phyloP scores from a whole-genome alignment of 257 asterid genomes.

The Handroanthus guayacan region DNA sequence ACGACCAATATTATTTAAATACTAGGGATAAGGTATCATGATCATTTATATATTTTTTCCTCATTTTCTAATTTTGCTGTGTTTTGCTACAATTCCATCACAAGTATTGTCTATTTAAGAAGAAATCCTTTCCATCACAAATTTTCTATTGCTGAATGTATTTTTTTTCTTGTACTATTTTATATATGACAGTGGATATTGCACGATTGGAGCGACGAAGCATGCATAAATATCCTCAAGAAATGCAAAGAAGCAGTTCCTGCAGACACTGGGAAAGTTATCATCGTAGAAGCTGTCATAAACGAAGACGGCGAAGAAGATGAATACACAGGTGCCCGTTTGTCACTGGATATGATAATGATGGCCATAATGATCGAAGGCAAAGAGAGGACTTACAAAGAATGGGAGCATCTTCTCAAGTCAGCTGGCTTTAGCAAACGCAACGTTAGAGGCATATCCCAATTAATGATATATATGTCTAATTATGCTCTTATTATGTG shows the following conservation, averaged over 20 bases:
- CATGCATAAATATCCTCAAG: conserved; percentile 52
- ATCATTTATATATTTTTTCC: no score
- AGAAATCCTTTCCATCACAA: no score
- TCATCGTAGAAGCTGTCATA: conserved; percentile 51
- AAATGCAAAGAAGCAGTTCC: conserved; percentile 59
- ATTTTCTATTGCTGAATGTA: no score
- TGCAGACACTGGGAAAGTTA: conserved; percentile 48
- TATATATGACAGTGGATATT: conserved; percentile 48
- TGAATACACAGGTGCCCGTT: conserved; percentile 40
- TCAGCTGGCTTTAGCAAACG: conserved; percentile 51
- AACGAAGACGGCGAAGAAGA: conserved; percentile 34
- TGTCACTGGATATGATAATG: conserved; percentile 61
- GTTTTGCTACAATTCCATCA: no score
- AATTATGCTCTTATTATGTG: no score
- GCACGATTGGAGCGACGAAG: conserved; percentile 72
- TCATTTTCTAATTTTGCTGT: no score
- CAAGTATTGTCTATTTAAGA: no score
- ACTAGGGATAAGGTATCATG: no score
- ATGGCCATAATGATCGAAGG: conserved; percentile 54
- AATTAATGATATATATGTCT: no score
- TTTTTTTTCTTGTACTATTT: no score
- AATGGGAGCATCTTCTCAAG: conserved; percentile 50
- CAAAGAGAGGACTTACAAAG: conserved; percentile 54
- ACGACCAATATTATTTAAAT: neutral
- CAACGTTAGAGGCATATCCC: conserved; percentile 50